phyloP scores from a whole-genome alignment of 306 rosid genomes.

The Cyamopsis tetragonoloba region DNA sequence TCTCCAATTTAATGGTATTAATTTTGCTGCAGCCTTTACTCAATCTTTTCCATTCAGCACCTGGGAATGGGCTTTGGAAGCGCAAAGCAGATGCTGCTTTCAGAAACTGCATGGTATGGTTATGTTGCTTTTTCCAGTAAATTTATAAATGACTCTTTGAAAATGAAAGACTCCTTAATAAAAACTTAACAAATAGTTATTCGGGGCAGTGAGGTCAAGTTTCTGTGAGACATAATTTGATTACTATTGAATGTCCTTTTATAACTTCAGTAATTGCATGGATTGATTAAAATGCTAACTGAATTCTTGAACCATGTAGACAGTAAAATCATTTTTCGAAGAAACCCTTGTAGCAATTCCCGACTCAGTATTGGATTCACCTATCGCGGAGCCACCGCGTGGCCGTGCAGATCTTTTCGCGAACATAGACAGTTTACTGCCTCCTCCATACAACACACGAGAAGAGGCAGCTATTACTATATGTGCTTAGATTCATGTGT shows the following conservation, averaged over 20 bases:
- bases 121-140: not conserved
- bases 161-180: not conserved
- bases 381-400: constrained; percentile 41
- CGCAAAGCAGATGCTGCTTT: constrained; percentile 95
- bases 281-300: constrained; percentile 27
- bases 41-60: constrained; percentile 63
- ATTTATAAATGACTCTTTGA: not conserved
- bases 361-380: constrained; percentile 68
- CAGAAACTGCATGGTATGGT: constrained; percentile 60
- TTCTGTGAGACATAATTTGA: constrained; percentile 5
- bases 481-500: constrained; percentile 42
- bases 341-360: constrained; percentile 87
- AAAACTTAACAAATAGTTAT: not conserved
- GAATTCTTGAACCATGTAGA: constrained; percentile 49
- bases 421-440: constrained; percentile 49
- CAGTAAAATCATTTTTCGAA: constrained; percentile 75
- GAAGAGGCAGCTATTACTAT: constrained; percentile 33
- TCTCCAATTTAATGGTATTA: constrained; percentile 10
- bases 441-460: constrained; percentile 55
- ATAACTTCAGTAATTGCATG: not conserved
- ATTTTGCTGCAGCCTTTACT: constrained; percentile 74
- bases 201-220: not conserved
- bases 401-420: constrained; percentile 62
- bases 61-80: constrained; percentile 93
- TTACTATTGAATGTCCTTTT: not conserved